These are phyloP conservation scores for Sanghuangporus baumii DNA, from an alignment of 1,284 basidiomycete genomes.

Conservation along the genomic window DNA sequence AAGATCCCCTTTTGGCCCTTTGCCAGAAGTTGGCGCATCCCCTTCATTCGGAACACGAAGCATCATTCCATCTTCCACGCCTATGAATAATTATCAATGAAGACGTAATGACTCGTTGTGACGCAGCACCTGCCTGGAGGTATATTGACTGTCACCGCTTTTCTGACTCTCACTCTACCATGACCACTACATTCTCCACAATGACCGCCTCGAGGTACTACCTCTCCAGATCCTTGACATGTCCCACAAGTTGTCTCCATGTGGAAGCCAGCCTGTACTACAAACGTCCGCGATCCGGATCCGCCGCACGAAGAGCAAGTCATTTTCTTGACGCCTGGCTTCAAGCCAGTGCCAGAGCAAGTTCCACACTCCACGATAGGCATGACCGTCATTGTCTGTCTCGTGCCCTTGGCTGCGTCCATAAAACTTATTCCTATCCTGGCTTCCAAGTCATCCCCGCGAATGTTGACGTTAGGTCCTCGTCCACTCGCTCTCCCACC, in stretches of 20 bases:
- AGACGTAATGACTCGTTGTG: slow-evolving; percentile 14
- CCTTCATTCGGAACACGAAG: slow-evolving; percentile 82
- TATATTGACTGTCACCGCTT: slow-evolving; percentile 79
- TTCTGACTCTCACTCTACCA: slow-evolving; percentile 81
- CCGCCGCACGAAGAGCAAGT: slow-evolving; percentile 84
- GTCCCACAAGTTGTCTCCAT: slow-evolving; percentile 90
- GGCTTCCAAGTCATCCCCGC: slow-evolving; percentile 85
- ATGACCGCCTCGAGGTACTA: slow-evolving; percentile 73
- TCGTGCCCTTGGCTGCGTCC: slow-evolving; percentile 92
- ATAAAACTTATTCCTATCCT: slow-evolving; percentile 79
- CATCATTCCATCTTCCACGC: slow-evolving; percentile 96
- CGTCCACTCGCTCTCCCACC: slow-evolving; percentile 43
- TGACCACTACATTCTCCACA: slow-evolving; percentile 84
- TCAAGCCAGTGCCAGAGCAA: slow-evolving; percentile 87
- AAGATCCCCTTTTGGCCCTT: slow-evolving; percentile 79
- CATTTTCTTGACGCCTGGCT: slow-evolving; percentile 78
- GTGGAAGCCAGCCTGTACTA: slow-evolving; percentile 93
- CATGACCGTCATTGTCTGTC: slow-evolving; percentile 69
- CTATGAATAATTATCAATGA: slow-evolving; percentile 33
- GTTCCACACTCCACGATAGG: slow-evolving; percentile 83
- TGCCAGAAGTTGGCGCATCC: slow-evolving; percentile 79
- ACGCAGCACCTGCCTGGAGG: slow-evolving; percentile 61
- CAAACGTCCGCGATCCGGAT: slow-evolving; percentile 84
- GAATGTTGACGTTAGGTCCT: slow-evolving; percentile 45
- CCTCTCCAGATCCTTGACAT: slow-evolving; percentile 83